Conservation (phyloP, 345 rosid genomes). For the Populus deltoides region DNA sequence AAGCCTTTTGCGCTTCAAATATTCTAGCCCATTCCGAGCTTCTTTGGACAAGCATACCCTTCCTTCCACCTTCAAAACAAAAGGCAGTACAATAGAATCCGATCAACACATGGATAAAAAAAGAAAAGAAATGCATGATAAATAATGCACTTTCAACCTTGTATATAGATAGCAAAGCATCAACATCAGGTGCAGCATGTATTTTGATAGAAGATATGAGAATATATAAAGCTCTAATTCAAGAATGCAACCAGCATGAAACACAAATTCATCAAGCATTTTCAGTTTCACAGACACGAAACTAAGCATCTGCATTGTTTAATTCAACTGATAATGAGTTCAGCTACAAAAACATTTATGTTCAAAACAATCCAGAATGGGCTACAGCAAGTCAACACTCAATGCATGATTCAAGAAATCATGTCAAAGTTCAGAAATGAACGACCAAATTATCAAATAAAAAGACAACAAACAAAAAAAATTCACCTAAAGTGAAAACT, state of each 20-base stretch:
- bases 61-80: conserved; percentile 78
- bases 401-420: not conserved
- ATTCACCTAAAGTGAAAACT: not conserved
- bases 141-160: not conserved
- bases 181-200: not conserved
- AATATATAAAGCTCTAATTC: not conserved
- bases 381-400: not conserved
- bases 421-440: not conserved
- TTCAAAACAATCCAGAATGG: not conserved
- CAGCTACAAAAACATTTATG: not conserved
- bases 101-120: not conserved
- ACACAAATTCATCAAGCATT: not conserved
- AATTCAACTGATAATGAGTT: not conserved
- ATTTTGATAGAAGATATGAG: not conserved
- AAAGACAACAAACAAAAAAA: not conserved
- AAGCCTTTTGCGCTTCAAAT: conserved; percentile 80
- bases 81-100: not conserved
- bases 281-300: not conserved
- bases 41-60: conserved; percentile 70
- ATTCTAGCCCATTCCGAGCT: conserved; percentile 65
- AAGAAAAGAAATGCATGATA: not conserved
- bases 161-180: not conserved
- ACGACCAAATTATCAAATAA: not conserved
- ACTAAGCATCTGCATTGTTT: not conserved
- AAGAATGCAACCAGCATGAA: not conserved